Evolutionary conservation across 768 basidiomycete species (phyloP).

Genomic region (Lentinula detonsa): DNA sequence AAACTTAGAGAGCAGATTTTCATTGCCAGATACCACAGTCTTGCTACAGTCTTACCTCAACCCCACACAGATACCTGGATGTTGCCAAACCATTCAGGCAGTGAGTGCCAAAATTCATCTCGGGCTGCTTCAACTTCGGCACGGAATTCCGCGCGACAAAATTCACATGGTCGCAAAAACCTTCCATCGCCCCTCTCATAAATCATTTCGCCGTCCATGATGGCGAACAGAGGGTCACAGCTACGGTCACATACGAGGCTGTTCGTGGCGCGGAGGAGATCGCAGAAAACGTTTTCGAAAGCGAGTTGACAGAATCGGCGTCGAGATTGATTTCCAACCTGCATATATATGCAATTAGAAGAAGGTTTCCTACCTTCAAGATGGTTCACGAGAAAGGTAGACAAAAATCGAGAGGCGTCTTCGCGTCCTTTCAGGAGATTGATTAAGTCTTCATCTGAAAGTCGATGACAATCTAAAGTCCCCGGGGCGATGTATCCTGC

Average conservation of each 20-base stretch:
- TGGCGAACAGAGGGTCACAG: slow-evolving; percentile 67
- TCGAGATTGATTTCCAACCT: slow-evolving; percentile 35
- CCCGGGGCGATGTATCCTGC: slow-evolving; percentile 38
- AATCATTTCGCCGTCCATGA: slow-evolving; percentile 62
- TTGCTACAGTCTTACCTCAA: slow-evolving; percentile 9
- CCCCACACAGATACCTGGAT: slow-evolving; percentile 30
- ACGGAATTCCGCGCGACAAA: slow-evolving; percentile 57
- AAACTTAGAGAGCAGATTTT: background rate
- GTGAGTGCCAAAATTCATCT: slow-evolving; percentile 57
- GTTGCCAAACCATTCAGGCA: slow-evolving; percentile 60
- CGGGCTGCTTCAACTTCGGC: slow-evolving; percentile 52
- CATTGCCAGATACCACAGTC: background rate
- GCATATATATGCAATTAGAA: slow-evolving; percentile 39
- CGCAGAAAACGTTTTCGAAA: slow-evolving; percentile 70
- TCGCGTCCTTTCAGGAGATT: slow-evolving; percentile 64
- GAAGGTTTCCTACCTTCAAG: slow-evolving; percentile 60
- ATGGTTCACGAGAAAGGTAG: slow-evolving; percentile 70
- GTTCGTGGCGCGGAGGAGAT: slow-evolving; percentile 69
- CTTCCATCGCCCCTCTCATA: slow-evolving; percentile 50
- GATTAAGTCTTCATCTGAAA: slow-evolving; percentile 51
- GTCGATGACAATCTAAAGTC: slow-evolving; percentile 28
- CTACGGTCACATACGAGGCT: slow-evolving; percentile 59
- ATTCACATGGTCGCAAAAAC: slow-evolving; percentile 56
- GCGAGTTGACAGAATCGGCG: slow-evolving; percentile 61
- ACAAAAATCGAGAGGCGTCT: slow-evolving; percentile 66